Evolutionary conservation across 2,329 filamentous ascomycete species (phyloP).

Genomic region (Penicillium psychrosexuale): DNA sequence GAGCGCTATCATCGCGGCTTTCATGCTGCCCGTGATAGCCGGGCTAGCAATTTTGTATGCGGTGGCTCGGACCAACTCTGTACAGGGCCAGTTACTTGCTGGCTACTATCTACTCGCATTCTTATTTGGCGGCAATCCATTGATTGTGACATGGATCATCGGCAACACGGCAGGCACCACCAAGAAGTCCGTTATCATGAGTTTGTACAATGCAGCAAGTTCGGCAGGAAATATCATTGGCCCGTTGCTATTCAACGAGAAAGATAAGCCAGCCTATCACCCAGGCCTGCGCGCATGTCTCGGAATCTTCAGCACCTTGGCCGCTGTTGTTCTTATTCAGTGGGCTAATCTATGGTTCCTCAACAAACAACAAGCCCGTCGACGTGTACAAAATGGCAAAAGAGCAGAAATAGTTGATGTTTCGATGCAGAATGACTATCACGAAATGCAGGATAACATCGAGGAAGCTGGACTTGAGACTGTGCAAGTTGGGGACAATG

Average conservation of each 20-base stretch:
- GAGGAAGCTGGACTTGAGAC: conserved; percentile 17
- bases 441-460: conserved; percentile 22
- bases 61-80: conserved; percentile 43
- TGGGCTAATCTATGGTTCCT: conserved; percentile 52
- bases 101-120: conserved; percentile 67
- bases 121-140: conserved; percentile 62
- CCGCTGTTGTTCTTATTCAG: conserved; percentile 54
- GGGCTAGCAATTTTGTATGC: conserved; percentile 57
- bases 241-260: conserved; percentile 58
- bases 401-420: conserved; percentile 56
- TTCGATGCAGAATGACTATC: conserved; percentile 58
- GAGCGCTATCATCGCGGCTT: conserved; percentile 51
- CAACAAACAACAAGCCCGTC: conserved; percentile 54
- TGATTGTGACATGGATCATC: conserved; percentile 67
- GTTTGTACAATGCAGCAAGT: conserved; percentile 61
- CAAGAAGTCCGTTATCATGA: conserved; percentile 64
- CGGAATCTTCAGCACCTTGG: conserved; percentile 48
- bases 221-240: conserved; percentile 66
- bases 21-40: conserved; percentile 59
- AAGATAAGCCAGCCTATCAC: conserved; percentile 58
- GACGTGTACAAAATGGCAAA: conserved; percentile 59
- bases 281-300: conserved; percentile 55
- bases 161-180: conserved; percentile 66
- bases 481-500: conserved; percentile 47
- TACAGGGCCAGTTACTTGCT: conserved; percentile 52